Base-by-base conservation (phyloP, 805 yeast species). In the Lipomyces yamanashiensis region DNA sequence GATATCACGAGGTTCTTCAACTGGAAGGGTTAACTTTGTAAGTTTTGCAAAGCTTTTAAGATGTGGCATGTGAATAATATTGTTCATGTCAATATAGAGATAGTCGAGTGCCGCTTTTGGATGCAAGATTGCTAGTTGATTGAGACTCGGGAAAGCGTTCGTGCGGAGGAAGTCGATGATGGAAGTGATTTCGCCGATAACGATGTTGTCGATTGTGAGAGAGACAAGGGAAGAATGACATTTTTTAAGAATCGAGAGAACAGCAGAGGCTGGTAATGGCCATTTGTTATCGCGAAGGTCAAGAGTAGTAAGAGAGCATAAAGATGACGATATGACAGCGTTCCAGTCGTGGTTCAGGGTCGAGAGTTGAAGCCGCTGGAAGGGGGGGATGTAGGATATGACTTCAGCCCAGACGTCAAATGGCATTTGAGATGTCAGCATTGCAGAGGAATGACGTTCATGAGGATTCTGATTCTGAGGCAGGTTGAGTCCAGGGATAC, bases 1-100 rank as follows among this genome's bases (percentile, higher is more conserved):
- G 10, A 55, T 47, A 55, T 55, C 59, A 15, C 59, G 40, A 28
- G 59, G 59, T 34, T 55, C 59, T 33, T 55, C 59, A 8, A 55
- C 51, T 4, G 59, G 59, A 15, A 55, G 12, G 8, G 52, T 36
- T 15, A 55, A 33, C 37, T 17, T 33, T 17, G 52, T 44, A 2
- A 55, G 7, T 17, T 45, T 39, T 15, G 19, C 52, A 47, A 55
- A 55, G 5, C 21, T 13, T 21, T 17, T 4, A 15, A 55, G 41
- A 12, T 19, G 45, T 6, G 52, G 52, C 21, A 34, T 17, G 45
- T 55, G 59, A 39, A 5, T 7, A 1, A 52, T 51, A 3, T 21
- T 28, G 8, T 55, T 44, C 19, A 28, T 21, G 23, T 45, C 40
- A n/a, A 44, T n/a, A n/a, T 39, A 41, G 6, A 55, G 34, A 28